Evolutionary conservation across 2,329 filamentous ascomycete species (phyloP).

Genomic region (Blumeria graminis): DNA sequence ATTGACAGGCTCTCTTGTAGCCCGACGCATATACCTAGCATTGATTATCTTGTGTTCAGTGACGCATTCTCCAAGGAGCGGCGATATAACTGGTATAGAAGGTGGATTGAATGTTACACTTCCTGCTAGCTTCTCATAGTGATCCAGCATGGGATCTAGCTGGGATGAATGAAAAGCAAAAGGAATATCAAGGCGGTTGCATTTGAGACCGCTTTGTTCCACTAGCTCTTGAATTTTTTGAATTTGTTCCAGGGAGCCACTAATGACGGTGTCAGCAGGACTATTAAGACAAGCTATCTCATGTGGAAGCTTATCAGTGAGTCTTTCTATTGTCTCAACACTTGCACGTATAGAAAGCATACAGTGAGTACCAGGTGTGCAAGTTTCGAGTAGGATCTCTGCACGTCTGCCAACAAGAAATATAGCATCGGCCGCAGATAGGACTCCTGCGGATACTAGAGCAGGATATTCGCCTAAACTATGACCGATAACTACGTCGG

Average conservation of each 20-base stretch:
- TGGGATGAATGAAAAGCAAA: conserved; percentile 45
- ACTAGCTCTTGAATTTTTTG: conserved; percentile 25
- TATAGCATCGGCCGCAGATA: conserved; percentile 46
- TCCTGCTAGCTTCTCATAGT: conserved; percentile 29
- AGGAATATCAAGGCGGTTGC: conserved; percentile 36
- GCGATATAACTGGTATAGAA: conserved; percentile 37
- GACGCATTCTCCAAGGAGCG: conserved; percentile 26
- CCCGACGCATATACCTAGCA: conserved; percentile 31
- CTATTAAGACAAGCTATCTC: conserved; percentile 49
- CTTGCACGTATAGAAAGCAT: conserved; percentile 22
- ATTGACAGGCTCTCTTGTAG: conserved; percentile 37
- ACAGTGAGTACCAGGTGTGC: conserved; percentile 4
- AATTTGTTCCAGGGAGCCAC: conserved; percentile 28
- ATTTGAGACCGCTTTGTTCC: conserved; percentile 28
- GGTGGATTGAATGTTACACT: conserved; percentile 16
- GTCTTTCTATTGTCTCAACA: conserved; percentile 18
- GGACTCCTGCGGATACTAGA: conserved; percentile 42
- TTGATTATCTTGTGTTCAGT: conserved; percentile 23
- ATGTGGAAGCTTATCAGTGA: conserved; percentile 7
- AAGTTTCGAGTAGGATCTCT: conserved; percentile 8
- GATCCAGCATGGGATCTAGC: conserved; percentile 35
- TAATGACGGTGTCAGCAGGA: conserved; percentile 51
- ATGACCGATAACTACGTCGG: conserved; percentile 31
- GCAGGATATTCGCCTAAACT: conserved; percentile 54
- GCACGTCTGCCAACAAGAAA: conserved; percentile 47